A percentile compares a stretch with the other conserved stretches of the same genome.
Conservation (phyloP, 2,329 filamentous ascomycete genomes). For the Hymenotorrendiella dingleyae region DNA sequence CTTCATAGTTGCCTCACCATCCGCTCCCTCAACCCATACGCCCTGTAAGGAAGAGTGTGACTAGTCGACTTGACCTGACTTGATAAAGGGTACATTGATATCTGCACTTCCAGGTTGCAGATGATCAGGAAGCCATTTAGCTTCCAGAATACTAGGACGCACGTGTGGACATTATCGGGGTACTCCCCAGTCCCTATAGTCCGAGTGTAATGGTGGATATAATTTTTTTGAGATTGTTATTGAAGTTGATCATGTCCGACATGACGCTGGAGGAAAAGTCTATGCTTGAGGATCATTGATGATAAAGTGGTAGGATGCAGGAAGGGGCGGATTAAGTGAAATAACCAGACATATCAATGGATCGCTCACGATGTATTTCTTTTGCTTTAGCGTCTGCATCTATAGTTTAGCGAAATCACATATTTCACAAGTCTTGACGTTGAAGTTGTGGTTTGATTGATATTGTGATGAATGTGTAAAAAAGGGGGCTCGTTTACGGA, state of each 20-base stretch:
- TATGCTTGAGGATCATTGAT: slow-evolving; percentile 4
- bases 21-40: slow-evolving; percentile 74
- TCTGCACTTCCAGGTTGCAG: not conserved
- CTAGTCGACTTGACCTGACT: not conserved
- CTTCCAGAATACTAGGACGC: not conserved
- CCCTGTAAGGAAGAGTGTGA: slow-evolving; percentile 34
- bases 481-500: too few relatives aligned
- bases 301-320: slow-evolving; percentile 6
- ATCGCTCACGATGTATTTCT: slow-evolving; percentile 24
- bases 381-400: slow-evolving; percentile 29
- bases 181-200: too few relatives aligned
- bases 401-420: slow-evolving; percentile 26
- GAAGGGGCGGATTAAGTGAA: slow-evolving; percentile 3
- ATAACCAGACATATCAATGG: slow-evolving; percentile 18
- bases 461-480: not conserved
- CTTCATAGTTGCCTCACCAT: slow-evolving; percentile 71
- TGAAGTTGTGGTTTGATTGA: not conserved
- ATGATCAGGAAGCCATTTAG: not conserved
- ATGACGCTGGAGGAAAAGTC: slow-evolving; percentile 8
- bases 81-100: slow-evolving; percentile 5
- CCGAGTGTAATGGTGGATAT: slow-evolving; percentile 7
- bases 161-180: too few relatives aligned
- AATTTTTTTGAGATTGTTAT: slow-evolving; percentile 18
- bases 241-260: slow-evolving; percentile 8
- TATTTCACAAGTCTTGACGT: slow-evolving; percentile 10